Evolutionary conservation across 164 flowering plant species (phyloP).

Genomic region (Malania oleifera): DNA sequence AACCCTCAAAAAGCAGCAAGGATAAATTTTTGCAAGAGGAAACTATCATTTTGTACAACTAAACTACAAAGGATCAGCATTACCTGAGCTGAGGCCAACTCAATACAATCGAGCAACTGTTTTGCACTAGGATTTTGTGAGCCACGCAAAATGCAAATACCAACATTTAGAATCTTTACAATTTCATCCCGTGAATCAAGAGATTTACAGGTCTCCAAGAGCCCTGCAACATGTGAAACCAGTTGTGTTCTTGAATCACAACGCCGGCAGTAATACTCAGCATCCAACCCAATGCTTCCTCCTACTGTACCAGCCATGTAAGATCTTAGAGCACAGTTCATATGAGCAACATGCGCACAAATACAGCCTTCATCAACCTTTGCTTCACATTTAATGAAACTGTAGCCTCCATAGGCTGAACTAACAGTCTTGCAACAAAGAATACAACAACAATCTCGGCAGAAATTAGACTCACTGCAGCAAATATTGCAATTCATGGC

Average conservation of each 20-base stretch:
- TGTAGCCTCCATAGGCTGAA: conserved; percentile 32
- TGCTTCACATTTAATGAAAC: conserved; percentile 74
- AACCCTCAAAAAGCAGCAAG: conserved; percentile 11
- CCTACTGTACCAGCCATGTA: conserved; percentile 90
- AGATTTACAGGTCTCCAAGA: conserved; percentile 45
- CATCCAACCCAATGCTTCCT: conserved; percentile 74
- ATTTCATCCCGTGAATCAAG: conserved; percentile 43
- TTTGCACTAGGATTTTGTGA: conserved; percentile 45
- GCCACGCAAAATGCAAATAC: conserved; percentile 50
- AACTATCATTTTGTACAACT: background rate
- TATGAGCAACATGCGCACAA: conserved; percentile 84
- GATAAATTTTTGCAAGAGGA: conserved; percentile 8
- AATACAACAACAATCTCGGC: conserved; percentile 69
- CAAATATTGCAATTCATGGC: conserved; percentile 70
- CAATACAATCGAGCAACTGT: conserved; percentile 30
- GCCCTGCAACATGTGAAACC: conserved; percentile 46
- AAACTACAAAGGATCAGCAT: conserved; percentile 1
- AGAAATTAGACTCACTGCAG: conserved; percentile 55
- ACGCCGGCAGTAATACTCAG: conserved; percentile 80
- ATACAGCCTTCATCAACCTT: conserved; percentile 29
- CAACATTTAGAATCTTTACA: conserved; percentile 54
- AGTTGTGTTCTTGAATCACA: conserved; percentile 77
- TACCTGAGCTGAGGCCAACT: conserved; percentile 49
- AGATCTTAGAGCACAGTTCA: conserved; percentile 67
- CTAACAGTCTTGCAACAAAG: conserved; percentile 51